Evolutionary conservation across 1,139 yeast genomes (phyloP), one percentile per base, ranked within the genome.

Genomic region (Geotrichum aggregatum): DNA sequence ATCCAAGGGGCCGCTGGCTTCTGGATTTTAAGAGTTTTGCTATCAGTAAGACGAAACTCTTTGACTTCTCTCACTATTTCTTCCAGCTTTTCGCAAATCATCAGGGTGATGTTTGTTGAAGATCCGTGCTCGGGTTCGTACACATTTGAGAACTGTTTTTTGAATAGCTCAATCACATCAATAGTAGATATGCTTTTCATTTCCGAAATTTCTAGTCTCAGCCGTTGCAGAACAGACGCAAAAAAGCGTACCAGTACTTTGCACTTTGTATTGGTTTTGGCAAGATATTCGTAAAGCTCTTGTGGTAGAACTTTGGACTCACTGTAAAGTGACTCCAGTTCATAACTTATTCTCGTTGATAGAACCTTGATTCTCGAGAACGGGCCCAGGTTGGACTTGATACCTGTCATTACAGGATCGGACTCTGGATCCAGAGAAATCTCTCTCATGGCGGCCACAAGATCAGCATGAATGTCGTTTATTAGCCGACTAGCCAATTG

Each of bases 1-100:
- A 24, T 43, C 66, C 67, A 63, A 1, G 67, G 67, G 7, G 59
- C 42, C 4, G 24, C 11, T 1, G 59, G 55, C 22, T 48, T 52
- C 16, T 40, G 38, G 28, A 45, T 14, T 7, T 22, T 19, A 10
- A 18, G 28, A 24, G 44, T 30, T 3, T 39, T 34, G 30, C 35
- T 30, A 21, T 47, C 49, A 1, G 40, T 39, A 7, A 42, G 18
- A 2, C 44, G 24, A 8, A 47, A 33, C 11, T 22, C 19, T 24
- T 44, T 43, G 22, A 47, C 28, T 5, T 35, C 22, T 6, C 26
- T 40, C 13, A 40, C 24, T 3, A 51, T 34, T 7, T 39, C 42
- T 3, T 47, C 51, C 8, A 51, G 26, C 21, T 35, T 40, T 19
- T 39, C 44, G 6, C 48, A 36, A 14, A 51, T 47, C 3, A 46